Conservation (phyloP, 768 basidiomycete species). For the Hygrocybe punicea region DNA sequence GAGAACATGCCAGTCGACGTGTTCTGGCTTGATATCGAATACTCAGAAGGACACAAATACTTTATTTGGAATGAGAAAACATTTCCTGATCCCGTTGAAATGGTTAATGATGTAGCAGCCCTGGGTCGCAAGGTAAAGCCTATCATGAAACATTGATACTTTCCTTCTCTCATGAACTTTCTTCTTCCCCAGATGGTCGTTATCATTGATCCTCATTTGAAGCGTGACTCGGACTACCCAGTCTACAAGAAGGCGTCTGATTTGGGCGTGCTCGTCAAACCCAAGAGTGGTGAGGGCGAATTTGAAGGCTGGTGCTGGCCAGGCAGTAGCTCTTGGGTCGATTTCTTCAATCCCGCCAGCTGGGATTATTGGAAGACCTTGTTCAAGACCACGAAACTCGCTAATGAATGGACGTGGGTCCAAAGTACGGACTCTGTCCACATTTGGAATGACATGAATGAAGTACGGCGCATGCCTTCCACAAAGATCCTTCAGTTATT, state of each 20-base stretch:
- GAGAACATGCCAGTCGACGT: constrained; percentile 94
- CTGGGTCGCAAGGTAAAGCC: constrained; percentile 72
- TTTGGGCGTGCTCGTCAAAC: constrained; percentile 77
- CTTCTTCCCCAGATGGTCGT: constrained; percentile 77
- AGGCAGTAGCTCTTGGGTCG: constrained; percentile 93
- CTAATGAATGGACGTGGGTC: constrained; percentile 68
- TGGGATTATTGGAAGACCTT: constrained; percentile 91
- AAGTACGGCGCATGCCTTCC: constrained; percentile 47
- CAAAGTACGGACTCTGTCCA: constrained; percentile 79
- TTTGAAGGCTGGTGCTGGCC: constrained; percentile 99
- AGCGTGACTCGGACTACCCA: constrained; percentile 74
- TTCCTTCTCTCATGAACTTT: constrained; percentile 6
- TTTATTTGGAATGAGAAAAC: constrained; percentile 92
- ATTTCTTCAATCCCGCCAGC: constrained; percentile 88
- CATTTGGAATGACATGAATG: constrained; percentile 99
- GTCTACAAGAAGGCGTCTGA: constrained; percentile 84
- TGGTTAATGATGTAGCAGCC: constrained; percentile 86
- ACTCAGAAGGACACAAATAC: constrained; percentile 90
- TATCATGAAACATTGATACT: neutral
- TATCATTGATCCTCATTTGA: constrained; percentile 95
- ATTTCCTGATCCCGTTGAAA: constrained; percentile 92
- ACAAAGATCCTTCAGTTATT: neutral
- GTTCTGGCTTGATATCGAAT: constrained; percentile 97
- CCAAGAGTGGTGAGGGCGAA: constrained; percentile 72
- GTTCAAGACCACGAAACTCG: constrained; percentile 61